Evolutionary conservation across 2,329 filamentous ascomycete genomes (phyloP), one percentile per base, ranked within the genome.

Genomic region (Aspergillus sp.): DNA sequence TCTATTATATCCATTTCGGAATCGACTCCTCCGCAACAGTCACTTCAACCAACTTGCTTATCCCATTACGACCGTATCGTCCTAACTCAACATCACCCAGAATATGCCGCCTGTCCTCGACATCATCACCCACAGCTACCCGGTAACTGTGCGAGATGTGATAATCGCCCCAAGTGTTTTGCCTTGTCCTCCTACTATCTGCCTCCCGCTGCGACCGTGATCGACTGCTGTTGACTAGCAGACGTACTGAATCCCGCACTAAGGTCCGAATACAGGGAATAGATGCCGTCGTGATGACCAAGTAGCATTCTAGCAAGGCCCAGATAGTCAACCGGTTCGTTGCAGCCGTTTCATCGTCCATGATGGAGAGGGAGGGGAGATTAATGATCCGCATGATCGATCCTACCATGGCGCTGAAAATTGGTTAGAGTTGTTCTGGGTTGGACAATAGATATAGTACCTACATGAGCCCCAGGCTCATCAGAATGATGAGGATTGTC

Each of bases 251-350:
- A 1, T 55, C 54, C 12, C 55, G 7, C 5, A 50, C 43, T 1
- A 73, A 53, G 0, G 69, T 69, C 12, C 70, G 67, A 3, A 74
- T 61, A 13, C 66, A 70, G 1, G 72, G 70, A 3, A 74, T 64
- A 0, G 70, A 74, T 1, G 71, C 67, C 3, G 71, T 73, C n/a
- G 72, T 68, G 19, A 74, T 72, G 3, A 74, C 68, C 5, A 74
- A 41, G 43, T 73, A 67, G 8, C 65, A 67, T 55, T 74, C 72
- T 6, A 73, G 69, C 30, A 65, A 69, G 6, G 68, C 41, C 71
- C 71, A 73, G 8, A 68, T 68, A 36, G 69, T 63, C 43, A 71
- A 64, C 10, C 65, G 59, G n/a, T 68, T 54, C 2, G 70, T 71
- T 23, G 64, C 67, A 6, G 57, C 61, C 0, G 64, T 66, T 9